Evolutionary conservation across 208 protist species (phyloP).

Genomic region (Tritrichomonas musculus): DNA sequence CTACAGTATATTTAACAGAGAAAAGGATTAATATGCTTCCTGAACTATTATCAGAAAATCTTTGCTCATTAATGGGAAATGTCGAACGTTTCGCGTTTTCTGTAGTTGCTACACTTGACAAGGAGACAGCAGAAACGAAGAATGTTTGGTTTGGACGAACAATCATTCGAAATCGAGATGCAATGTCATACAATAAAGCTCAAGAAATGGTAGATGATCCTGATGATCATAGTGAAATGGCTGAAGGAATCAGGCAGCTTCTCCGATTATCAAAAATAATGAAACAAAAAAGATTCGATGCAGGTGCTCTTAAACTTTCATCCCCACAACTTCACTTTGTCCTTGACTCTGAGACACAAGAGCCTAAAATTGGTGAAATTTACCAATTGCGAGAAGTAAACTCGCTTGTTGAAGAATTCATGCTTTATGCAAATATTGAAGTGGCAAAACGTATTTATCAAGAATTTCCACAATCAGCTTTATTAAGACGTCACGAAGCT

Average conservation of each 20-base stretch:
- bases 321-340: constrained; percentile 50
- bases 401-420: constrained; percentile 65
- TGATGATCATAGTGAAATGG: constrained; percentile 49
- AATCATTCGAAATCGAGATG: constrained; percentile 58
- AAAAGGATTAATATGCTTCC: constrained; percentile 69
- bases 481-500: constrained; percentile 68
- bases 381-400: constrained; percentile 53
- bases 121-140: constrained; percentile 42
- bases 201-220: constrained; percentile 42
- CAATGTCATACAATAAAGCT: constrained; percentile 56
- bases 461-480: constrained; percentile 56
- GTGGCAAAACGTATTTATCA: constrained; percentile 62
- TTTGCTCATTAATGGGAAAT: constrained; percentile 70
- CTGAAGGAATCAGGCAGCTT: background rate
- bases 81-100: constrained; percentile 73
- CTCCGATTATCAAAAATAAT: background rate
- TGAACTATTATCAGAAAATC: constrained; percentile 64
- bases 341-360: constrained; percentile 33
- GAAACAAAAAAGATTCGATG: constrained; percentile 42
- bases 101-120: constrained; percentile 62
- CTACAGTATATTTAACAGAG: constrained; percentile 64
- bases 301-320: constrained; percentile 51
- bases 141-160: constrained; percentile 52
- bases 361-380: constrained; percentile 46
- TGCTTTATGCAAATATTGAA: constrained; percentile 68